phyloP scores from a whole-genome alignment of 1,284 basidiomycete genomes.

The Xerocomus amazonicus region DNA sequence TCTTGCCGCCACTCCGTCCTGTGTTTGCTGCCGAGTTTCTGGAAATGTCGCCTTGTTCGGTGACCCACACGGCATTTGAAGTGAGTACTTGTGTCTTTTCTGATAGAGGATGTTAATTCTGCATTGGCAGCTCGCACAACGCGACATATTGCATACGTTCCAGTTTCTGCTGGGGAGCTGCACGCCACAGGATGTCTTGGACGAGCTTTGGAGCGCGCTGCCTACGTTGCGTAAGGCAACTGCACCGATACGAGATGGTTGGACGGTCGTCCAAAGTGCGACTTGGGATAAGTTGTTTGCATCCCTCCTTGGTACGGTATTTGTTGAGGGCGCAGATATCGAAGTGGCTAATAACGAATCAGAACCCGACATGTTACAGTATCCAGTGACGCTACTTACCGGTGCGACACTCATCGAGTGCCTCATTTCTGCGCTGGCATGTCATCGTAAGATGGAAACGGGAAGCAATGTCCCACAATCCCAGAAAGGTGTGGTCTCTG shows the following conservation, averaged over 20 bases:
- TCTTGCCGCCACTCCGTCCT: conserved; percentile 50
- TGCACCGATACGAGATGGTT: conserved; percentile 33
- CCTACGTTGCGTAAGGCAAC: conserved; percentile 45
- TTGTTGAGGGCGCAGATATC: background rate
- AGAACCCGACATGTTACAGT: conserved; percentile 52
- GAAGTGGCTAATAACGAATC: background rate
- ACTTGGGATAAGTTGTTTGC: conserved; percentile 50
- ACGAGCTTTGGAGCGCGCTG: conserved; percentile 54
- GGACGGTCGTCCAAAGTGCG: conserved; percentile 42
- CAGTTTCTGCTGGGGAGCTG: conserved; percentile 46
- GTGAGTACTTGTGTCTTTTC: conserved; percentile 28
- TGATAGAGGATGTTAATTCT: background rate
- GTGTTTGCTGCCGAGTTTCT: conserved; percentile 50
- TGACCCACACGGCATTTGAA: conserved; percentile 50
- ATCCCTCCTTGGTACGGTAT: conserved; percentile 42
- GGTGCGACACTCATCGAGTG: conserved; percentile 45
- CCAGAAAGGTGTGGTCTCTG: background rate
- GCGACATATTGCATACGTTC: conserved; percentile 50
- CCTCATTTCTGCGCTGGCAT: conserved; percentile 37
- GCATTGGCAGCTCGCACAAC: conserved; percentile 46
- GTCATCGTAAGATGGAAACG: conserved; percentile 36
- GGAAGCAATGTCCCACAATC: conserved; percentile 7
- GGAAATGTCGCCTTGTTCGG: conserved; percentile 42
- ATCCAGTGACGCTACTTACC: conserved; percentile 50
- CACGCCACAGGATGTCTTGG: conserved; percentile 55